These are phyloP conservation scores for Penstemon davidsonii DNA, from an alignment of 257 asterid genomes.

Conservation along the genomic window DNA sequence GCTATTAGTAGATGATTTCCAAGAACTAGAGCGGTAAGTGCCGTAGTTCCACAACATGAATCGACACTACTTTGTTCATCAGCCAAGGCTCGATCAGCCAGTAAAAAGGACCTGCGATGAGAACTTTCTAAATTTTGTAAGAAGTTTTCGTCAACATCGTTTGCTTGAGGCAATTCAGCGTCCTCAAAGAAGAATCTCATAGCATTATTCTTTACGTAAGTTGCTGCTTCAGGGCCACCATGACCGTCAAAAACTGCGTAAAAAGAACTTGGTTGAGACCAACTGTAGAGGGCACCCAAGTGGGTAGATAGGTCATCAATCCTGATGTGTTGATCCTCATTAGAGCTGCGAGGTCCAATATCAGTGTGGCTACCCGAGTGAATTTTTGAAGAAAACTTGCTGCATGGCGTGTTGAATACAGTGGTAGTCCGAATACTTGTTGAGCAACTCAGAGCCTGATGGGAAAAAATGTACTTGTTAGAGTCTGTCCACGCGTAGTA, in stretches of 20 bases:
- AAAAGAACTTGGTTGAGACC: slow-evolving; percentile 74
- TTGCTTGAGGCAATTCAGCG: slow-evolving; percentile 56
- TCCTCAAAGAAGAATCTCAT: slow-evolving; percentile 71
- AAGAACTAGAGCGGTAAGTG: slow-evolving; percentile 71
- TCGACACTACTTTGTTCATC: slow-evolving; percentile 52
- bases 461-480: slow-evolving; percentile 22
- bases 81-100: slow-evolving; percentile 77
- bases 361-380: slow-evolving; percentile 91
- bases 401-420: slow-evolving; percentile 36
- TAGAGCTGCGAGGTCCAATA: slow-evolving; percentile 72
- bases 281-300: slow-evolving; percentile 55
- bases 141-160: slow-evolving; percentile 57
- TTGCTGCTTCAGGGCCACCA: slow-evolving; percentile 86
- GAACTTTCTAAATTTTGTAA: slow-evolving; percentile 55
- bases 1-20: slow-evolving; percentile 76
- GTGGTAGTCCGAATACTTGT: slow-evolving; percentile 47
- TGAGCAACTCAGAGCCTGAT: slow-evolving; percentile 74
- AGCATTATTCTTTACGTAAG: slow-evolving; percentile 66
- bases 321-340: slow-evolving; percentile 80
- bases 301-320: slow-evolving; percentile 69
- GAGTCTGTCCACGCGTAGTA: neutral
- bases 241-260: slow-evolving; percentile 96
- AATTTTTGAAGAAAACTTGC: slow-evolving; percentile 48
- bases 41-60: slow-evolving; percentile 86
- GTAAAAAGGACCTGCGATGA: slow-evolving; percentile 59